These are phyloP conservation scores for Psilocybe tampanensis DNA, from an alignment of 768 basidiomycete species.

Conservation along the genomic window DNA sequence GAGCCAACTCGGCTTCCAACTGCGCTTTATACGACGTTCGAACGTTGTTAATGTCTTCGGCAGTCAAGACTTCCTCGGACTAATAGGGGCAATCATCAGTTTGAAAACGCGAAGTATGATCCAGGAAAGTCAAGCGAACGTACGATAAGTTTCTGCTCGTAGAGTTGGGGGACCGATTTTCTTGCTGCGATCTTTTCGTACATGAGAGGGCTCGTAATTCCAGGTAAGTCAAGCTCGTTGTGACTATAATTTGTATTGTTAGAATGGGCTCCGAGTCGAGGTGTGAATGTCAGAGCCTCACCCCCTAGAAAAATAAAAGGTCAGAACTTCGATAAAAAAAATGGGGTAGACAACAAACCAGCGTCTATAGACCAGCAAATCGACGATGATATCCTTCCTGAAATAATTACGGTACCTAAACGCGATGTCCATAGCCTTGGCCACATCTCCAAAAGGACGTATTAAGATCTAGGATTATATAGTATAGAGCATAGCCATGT, in stretches of 20 bases:
- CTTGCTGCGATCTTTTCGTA: slow-evolving; percentile 84
- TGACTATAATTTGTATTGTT: slow-evolving; percentile 48
- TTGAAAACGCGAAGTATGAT: neutral
- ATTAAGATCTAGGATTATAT: neutral
- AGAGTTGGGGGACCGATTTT: slow-evolving; percentile 77
- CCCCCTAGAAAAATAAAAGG: slow-evolving; percentile 34
- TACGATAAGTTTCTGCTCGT: slow-evolving; percentile 79
- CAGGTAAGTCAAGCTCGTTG: slow-evolving; percentile 87
- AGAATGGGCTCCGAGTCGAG: neutral
- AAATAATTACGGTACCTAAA: slow-evolving; percentile 87
- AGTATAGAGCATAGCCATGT: neutral
- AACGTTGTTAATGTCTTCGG: slow-evolving; percentile 47
- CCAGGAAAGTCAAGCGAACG: slow-evolving; percentile 28
- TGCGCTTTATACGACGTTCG: slow-evolving; percentile 61
- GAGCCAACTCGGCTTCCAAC: slow-evolving; percentile 63
- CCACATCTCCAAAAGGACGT: slow-evolving; percentile 58
- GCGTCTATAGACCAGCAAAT: slow-evolving; percentile 86
- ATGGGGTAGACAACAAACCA: slow-evolving; percentile 46
- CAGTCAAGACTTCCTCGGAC: slow-evolving; percentile 55
- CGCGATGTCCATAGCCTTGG: slow-evolving; percentile 83
- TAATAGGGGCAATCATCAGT: slow-evolving; percentile 19
- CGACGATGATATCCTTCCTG: slow-evolving; percentile 81
- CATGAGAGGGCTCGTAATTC: slow-evolving; percentile 89
- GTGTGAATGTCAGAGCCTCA: slow-evolving; percentile 30
- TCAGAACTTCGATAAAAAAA: neutral